A percentile compares a stretch with the other conserved stretches of the same genome.
phyloP scores from a whole-genome alignment of 768 basidiomycete species.

The Lentinula sp. region DNA sequence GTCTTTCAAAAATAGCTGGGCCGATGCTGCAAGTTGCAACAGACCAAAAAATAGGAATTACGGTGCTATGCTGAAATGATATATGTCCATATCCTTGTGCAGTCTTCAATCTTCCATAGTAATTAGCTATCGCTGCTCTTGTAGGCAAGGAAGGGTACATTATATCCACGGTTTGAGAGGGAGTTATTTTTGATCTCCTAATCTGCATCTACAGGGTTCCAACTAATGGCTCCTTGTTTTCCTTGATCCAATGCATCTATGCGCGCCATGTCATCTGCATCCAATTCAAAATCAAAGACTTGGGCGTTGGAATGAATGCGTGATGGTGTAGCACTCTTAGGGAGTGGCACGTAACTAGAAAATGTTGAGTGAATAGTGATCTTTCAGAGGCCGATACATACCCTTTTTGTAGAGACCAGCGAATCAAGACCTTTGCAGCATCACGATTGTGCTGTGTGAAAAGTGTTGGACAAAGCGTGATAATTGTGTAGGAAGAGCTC shows the following conservation, averaged over 20 bases:
- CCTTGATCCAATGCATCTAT: conserved; percentile 72
- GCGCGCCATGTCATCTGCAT: conserved; percentile 52
- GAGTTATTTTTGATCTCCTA: conserved; percentile 13
- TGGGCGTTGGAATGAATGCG: conserved; percentile 72
- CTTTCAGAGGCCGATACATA: conserved; percentile 22
- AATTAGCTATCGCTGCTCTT: no score
- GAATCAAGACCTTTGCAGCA: conserved; percentile 74
- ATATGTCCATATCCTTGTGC: neutral
- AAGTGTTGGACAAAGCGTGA: neutral
- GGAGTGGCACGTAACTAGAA: conserved; percentile 69
- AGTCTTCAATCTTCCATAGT: no score
- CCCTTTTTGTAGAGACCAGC: conserved; percentile 89
- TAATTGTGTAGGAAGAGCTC: conserved; percentile 3
- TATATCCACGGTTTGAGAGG: no score
- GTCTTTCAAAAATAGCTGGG: neutral
- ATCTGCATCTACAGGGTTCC: conserved; percentile 73
- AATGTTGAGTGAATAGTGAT: neutral
- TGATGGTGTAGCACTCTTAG: conserved; percentile 67
- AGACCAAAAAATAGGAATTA: neutral
- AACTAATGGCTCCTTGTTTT: conserved; percentile 65
- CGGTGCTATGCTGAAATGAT: neutral
- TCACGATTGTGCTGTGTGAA: conserved; percentile 45
- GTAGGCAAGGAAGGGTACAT: no score
- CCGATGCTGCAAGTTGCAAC: neutral
- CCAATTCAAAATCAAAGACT: conserved; percentile 71